phyloP scores from a whole-genome alignment of 768 basidiomycete species.

The Dictyophora rubrovolvata region DNA sequence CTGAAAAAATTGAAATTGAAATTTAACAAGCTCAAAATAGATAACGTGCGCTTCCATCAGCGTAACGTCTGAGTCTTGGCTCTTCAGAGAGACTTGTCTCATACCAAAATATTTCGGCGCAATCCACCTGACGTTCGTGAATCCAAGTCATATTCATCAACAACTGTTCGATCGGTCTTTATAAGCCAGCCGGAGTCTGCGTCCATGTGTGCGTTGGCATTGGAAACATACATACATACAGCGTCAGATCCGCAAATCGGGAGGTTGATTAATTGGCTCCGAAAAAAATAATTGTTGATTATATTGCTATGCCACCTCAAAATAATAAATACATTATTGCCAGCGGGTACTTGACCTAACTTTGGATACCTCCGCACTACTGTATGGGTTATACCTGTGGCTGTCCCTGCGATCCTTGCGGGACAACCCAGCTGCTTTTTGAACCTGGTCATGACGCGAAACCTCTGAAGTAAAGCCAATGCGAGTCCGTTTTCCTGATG shows the following conservation, averaged over 20 bases:
- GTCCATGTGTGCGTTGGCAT: slow-evolving; percentile 1
- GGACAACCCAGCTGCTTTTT: not conserved
- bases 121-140: not conserved
- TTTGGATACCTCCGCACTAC: not conserved
- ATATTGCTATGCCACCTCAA: not conserved
- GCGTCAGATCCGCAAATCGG: not conserved
- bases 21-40: too few relatives aligned
- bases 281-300: not conserved
- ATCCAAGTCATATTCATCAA: slow-evolving; percentile 1
- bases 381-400: slow-evolving; percentile 5
- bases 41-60: too few relatives aligned
- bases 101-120: too few relatives aligned
- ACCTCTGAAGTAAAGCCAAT: slow-evolving; percentile 48
- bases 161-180: slow-evolving; percentile 24
- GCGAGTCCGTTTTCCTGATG: slow-evolving; percentile 43
- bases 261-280: not conserved
- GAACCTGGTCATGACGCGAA: not conserved
- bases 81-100: too few relatives aligned
- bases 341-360: slow-evolving; percentile 4
- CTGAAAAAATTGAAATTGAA: too few relatives aligned
- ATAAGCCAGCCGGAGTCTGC: slow-evolving; percentile 22
- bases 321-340: not conserved
- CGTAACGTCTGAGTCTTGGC: too few relatives aligned
- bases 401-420: not conserved
- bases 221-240: not conserved